A percentile compares a stretch with the other conserved stretches of the same genome.
These are phyloP conservation scores for Drosera spatulata DNA, from an alignment of 179 eudicot genomes.

Conservation along the genomic window DNA sequence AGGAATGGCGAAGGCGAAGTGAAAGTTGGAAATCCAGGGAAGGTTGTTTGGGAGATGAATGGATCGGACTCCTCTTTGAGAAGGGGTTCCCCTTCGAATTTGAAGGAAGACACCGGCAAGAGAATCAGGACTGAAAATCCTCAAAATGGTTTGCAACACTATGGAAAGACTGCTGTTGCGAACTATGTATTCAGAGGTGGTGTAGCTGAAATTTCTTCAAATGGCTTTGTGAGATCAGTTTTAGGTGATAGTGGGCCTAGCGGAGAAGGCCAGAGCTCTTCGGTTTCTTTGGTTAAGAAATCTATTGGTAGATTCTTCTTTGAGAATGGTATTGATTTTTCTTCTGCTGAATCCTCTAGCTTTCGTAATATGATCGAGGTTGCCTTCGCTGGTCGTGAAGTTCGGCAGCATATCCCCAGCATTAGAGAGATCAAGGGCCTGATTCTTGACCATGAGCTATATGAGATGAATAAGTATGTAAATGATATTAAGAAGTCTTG, in stretches of 20 bases:
- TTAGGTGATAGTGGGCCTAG: slow-evolving; percentile 8
- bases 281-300: slow-evolving; percentile 14
- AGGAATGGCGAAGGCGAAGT: slow-evolving; percentile 10
- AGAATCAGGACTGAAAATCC: not conserved
- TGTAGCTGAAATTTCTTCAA: slow-evolving; percentile 2
- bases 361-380: slow-evolving; percentile 34
- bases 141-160: slow-evolving; percentile 4
- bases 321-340: slow-evolving; percentile 36
- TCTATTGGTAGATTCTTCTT: slow-evolving; percentile 35
- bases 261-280: slow-evolving; percentile 13
- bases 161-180: slow-evolving; percentile 7
- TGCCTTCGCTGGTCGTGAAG: slow-evolving; percentile 9
- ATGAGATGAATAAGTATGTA: slow-evolving; percentile 20
- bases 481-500: slow-evolving; percentile 19
- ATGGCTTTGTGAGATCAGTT: slow-evolving; percentile 4
- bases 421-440: slow-evolving; percentile 23
- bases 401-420: slow-evolving; percentile 17
- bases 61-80: slow-evolving; percentile 19
- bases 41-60: slow-evolving; percentile 25
- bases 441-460: slow-evolving; percentile 27
- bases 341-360: slow-evolving; percentile 29
- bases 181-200: slow-evolving; percentile 2
- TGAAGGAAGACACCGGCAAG: slow-evolving; percentile 3
- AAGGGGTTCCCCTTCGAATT: slow-evolving; percentile 23
- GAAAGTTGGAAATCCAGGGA: slow-evolving; percentile 20